These are phyloP conservation scores for Delitschia confertaspora DNA, from an alignment of 495 filamentous ascomycete species.

Conservation along the genomic window DNA sequence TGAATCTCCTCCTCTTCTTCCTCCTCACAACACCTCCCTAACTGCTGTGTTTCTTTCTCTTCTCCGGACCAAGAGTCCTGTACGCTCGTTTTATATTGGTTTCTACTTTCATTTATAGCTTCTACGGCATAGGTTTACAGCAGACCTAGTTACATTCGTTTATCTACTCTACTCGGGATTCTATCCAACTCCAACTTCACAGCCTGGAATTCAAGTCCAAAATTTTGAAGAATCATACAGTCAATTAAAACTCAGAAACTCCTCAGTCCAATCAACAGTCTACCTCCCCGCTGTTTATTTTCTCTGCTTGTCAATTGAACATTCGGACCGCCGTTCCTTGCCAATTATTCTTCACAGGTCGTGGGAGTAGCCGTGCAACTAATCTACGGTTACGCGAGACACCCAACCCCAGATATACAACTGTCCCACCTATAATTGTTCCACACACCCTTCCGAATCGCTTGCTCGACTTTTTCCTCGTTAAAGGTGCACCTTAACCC, in stretches of 20 bases:
- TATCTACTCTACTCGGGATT: no score
- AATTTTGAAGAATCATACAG: no score
- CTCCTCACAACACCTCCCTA: slow-evolving; percentile 10
- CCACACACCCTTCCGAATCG: slow-evolving; percentile 1
- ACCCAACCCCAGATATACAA: slow-evolving; percentile 17
- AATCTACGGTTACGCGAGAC: slow-evolving; percentile 6
- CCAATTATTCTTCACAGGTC: slow-evolving; percentile 1
- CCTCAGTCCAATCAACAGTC: no score
- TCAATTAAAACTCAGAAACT: no score
- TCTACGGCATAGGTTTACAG: slow-evolving; percentile 1
- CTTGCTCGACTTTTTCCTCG: slow-evolving; percentile 1
- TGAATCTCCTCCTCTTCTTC: slow-evolving; percentile 12
- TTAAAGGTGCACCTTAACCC: no score
- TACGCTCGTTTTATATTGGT: slow-evolving; percentile 26
- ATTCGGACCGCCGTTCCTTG: neutral
- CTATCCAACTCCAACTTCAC: no score
- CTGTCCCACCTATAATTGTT: slow-evolving; percentile 8
- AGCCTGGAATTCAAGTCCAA: no score
- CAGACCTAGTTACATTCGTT: slow-evolving; percentile 25
- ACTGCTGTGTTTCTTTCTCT: slow-evolving; percentile 8
- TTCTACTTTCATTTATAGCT: slow-evolving; percentile 18
- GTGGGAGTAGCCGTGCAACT: slow-evolving; percentile 12
- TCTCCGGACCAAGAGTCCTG: slow-evolving; percentile 19
- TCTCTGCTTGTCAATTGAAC: no score
- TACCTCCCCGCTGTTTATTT: no score